Conservation (phyloP, 805 yeast species). For the Kodamaea kaohsiungensis region DNA sequence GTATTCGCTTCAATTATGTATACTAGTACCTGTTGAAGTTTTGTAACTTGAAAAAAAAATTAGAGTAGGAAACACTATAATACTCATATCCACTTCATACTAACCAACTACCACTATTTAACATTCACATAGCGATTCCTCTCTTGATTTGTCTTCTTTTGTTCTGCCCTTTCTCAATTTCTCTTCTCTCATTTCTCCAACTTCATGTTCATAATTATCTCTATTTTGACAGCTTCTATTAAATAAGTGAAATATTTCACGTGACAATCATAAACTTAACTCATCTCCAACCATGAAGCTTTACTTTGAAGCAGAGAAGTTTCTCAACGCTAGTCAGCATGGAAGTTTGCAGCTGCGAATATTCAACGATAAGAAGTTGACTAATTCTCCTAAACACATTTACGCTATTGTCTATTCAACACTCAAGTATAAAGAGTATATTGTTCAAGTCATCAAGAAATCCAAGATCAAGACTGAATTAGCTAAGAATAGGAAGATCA, state of each 20-base stretch:
- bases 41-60: too few species aligned
- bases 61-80: too few species aligned
- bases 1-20: too few species aligned
- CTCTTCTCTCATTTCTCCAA: too few species aligned
- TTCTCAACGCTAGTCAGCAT: slow-evolving; percentile 27
- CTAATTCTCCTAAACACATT: slow-evolving; percentile 74
- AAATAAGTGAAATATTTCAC: background rate
- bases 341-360: slow-evolving; percentile 41
- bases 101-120: too few species aligned
- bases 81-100: too few species aligned
- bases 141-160: too few species aligned
- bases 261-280: background rate
- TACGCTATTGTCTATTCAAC: slow-evolving; percentile 84
- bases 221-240: too few species aligned
- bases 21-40: too few species aligned
- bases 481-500: slow-evolving; percentile 25
- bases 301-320: slow-evolving; percentile 45
- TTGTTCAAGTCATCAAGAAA: slow-evolving; percentile 62
- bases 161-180: too few species aligned
- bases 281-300: slow-evolving; percentile 32
- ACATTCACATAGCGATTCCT: too few species aligned
- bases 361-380: slow-evolving; percentile 32
- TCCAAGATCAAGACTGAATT: slow-evolving; percentile 54
- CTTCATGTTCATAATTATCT: too few species aligned
- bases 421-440: slow-evolving; percentile 64